Evolutionary conservation across 139 green algal species (phyloP).

Genomic region (Haematococcus lacustris): DNA sequence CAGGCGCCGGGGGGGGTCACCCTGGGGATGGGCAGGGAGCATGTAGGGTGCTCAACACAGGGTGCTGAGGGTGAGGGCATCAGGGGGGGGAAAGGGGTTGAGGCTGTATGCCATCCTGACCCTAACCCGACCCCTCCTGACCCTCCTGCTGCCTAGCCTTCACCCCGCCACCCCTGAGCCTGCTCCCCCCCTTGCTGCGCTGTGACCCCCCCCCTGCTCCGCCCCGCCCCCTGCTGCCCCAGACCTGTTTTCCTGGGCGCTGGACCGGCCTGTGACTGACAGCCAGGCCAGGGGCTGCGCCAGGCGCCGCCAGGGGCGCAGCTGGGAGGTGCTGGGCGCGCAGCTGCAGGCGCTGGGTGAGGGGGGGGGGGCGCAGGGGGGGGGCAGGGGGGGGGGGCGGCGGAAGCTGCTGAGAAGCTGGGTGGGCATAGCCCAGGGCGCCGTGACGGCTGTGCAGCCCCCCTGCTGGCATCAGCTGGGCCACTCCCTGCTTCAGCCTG

Average conservation of each 20-base stretch:
- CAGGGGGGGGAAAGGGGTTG: neutral
- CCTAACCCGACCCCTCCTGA: neutral
- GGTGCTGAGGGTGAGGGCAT: neutral
- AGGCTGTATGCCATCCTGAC: too few species aligned
- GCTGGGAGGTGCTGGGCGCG: conserved; percentile 68
- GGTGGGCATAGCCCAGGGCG: neutral
- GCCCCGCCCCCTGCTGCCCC: too few species aligned
- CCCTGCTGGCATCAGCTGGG: too few species aligned
- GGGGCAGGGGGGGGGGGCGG: neutral
- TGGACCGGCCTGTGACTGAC: conserved; percentile 34
- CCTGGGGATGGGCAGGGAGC: neutral
- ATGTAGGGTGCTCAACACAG: too few species aligned
- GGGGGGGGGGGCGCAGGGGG: neutral
- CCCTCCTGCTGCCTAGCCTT: neutral
- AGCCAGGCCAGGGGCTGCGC: conserved; percentile 61
- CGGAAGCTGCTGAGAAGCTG: neutral
- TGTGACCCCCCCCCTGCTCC: too few species aligned
- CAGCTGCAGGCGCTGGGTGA: conserved; percentile 55
- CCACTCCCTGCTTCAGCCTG: too few species aligned
- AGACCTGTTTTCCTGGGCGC: conserved; percentile 64
- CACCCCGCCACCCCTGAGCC: too few species aligned
- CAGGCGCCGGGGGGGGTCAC: neutral
- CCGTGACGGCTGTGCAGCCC: neutral
- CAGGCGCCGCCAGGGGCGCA: conserved; percentile 64
- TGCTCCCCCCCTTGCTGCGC: too few species aligned